phyloP scores from a whole-genome alignment of 768 basidiomycete species.

The Clitopilus passeckerianus region DNA sequence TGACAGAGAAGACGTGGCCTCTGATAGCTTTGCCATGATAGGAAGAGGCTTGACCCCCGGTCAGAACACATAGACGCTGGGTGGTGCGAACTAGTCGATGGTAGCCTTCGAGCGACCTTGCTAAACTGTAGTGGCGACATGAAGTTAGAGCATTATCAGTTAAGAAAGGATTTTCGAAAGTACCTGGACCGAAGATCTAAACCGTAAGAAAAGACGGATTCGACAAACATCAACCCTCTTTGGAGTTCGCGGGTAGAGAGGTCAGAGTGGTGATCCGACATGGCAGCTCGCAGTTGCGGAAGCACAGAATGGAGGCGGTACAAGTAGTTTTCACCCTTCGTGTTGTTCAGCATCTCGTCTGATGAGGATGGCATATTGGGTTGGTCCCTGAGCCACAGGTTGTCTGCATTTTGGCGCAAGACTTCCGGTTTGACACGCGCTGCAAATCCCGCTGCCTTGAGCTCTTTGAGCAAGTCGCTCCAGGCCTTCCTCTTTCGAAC shows the following conservation, averaged over 20 bases:
- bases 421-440: conserved; percentile 67
- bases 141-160: no score
- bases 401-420: conserved; percentile 48
- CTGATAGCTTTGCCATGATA: background rate
- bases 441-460: conserved; percentile 76
- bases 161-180: no score
- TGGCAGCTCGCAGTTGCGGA: conserved; percentile 55
- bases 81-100: conserved; percentile 16
- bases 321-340: conserved; percentile 61
- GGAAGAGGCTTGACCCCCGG: background rate
- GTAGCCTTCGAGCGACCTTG: conserved; percentile 16
- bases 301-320: conserved; percentile 58
- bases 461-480: conserved; percentile 86
- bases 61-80: conserved; percentile 20
- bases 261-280: conserved; percentile 75
- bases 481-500: conserved; percentile 86
- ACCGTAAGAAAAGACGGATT: conserved; percentile 71
- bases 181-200: conserved; percentile 62
- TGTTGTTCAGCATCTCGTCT: conserved; percentile 16
- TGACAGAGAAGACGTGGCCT: conserved; percentile 1
- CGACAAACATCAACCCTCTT: conserved; percentile 70
- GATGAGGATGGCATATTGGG: conserved; percentile 27
- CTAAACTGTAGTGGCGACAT: conserved; percentile 19
- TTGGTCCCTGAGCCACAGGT: conserved; percentile 65
- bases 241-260: conserved; percentile 84